Conservation (phyloP, 2,329 filamentous ascomycete genomes). For the Clonostachys solani region DNA sequence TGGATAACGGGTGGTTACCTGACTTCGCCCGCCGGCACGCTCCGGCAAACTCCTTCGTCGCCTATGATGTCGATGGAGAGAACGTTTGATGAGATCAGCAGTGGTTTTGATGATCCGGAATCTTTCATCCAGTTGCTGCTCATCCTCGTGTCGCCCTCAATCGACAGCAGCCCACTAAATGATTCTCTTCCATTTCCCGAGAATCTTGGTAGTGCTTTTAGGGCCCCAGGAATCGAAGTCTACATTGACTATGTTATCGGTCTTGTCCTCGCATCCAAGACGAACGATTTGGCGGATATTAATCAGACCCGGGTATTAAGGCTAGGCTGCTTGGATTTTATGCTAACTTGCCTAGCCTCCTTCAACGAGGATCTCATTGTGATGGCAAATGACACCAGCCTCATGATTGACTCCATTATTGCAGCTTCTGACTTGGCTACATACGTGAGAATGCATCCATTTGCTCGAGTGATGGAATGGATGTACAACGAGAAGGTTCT, state of each 20-base stretch:
- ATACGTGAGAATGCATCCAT: constrained; percentile 88
- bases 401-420: constrained; percentile 73
- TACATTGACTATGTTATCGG: constrained; percentile 91
- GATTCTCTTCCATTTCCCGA: constrained; percentile 85
- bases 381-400: constrained; percentile 73
- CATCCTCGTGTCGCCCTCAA: constrained; percentile 63
- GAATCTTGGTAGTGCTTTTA: constrained; percentile 70
- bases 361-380: constrained; percentile 95
- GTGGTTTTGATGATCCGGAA: constrained; percentile 79
- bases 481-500: constrained; percentile 92
- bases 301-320: constrained; percentile 70
- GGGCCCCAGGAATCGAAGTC: constrained; percentile 79
- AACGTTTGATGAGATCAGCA: constrained; percentile 70
- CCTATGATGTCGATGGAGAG: constrained; percentile 49
- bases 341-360: constrained; percentile 69
- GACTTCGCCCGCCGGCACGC: constrained; percentile 2
- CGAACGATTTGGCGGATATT: constrained; percentile 60
- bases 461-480: constrained; percentile 95
- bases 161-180: constrained; percentile 57
- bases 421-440: constrained; percentile 68
- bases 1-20: constrained; percentile 65
- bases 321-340: constrained; percentile 80
- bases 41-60: constrained; percentile 24
- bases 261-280: constrained; percentile 66
- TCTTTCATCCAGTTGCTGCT: constrained; percentile 78